Base-by-base conservation (phyloP, 768 basidiomycete species). In the Suillus luteus region DNA sequence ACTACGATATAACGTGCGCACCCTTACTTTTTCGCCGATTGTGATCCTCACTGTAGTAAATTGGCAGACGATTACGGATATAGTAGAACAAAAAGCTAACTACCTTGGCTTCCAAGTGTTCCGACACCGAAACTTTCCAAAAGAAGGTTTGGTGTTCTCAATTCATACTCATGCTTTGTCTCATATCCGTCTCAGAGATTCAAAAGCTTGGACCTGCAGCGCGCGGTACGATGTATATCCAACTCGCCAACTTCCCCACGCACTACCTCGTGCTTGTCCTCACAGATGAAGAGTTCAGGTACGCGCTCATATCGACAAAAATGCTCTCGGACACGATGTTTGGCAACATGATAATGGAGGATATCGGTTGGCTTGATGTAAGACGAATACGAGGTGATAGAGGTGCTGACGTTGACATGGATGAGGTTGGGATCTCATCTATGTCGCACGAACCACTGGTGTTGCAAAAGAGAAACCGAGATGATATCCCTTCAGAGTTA, bases 181-280 rank as follows among this genome's bases (percentile, higher is more conserved):
- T 64, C 19, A 41, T 43, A 65, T 9, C 66, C 55, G 11, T 40
- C 31, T 62, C 66, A 92, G 95, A 96, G 72, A 63, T 87, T 49
- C 73, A 75, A 22, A 93, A 93, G 70, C 81, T 94, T 58, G 93
- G 95, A 0, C 77, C 84, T 1, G 74, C 83, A 15, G 80, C 83
- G 24, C 85, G 86, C 54, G 85, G 84, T 44, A 84, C 76, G 51
- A 80, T 95, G 31, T 95, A 88, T 74, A 89, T 95, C 65, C 89
- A 91, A 68, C 82, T 96, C 9, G 72, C 86, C 48, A 90, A 85
- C 63, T 93, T 92, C 70, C 88, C 90, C 1, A 83, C 79, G 52
- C 91, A 96, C 72, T 95, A 93, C 72, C 86, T 97, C 46, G 92
- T 93, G 12, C 82, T 96, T 31, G 88, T 94, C 48, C 85, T 95